Base-by-base conservation (phyloP, 108 stramenopile species). In the Aurantiochytrium sp. region DNA sequence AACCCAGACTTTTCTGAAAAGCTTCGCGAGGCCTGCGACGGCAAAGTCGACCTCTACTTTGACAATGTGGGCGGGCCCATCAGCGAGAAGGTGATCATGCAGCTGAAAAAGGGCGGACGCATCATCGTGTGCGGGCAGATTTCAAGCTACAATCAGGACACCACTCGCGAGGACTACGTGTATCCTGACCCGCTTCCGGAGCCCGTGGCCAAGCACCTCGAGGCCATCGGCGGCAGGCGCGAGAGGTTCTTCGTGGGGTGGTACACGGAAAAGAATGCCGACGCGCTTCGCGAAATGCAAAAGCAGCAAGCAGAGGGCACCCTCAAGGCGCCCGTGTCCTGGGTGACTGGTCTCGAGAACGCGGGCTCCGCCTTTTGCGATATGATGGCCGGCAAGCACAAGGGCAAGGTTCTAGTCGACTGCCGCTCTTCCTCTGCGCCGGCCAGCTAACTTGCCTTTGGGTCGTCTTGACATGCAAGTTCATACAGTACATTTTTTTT, bases 41-140 rank as follows among this genome's bases (percentile, higher is more conserved):
- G 45, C 42, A 81, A 48, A 12, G 73, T 81, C 45, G 45, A 81
- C 30, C 45, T 81, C 24, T 81, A 81, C 45, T 81, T 81, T 81
- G 73, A 81, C 73, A 81, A 81, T 48, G 73, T 81, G 6, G 73
- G 73, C 39, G 73, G 73, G 21, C 6, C n/a, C 1, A 48, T 81
- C 32, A 48, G 42, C 42, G 73, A 81, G 32, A 41, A 81, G 73
- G 73, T 81, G 73, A 81, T 81, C 45, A 48, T 48, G 73, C 73
- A 81, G 24, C 73, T 81, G 30, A 48, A 48, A 24, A 22, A 41
- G 30, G 45, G 45, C 39, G 73, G 42, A 37, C 39, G 73, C 21
- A n/a, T 81, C 27, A 48, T 81, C n/a, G 4, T 81, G 0, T 81
- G 73, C 32, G 73, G 73, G 30, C 73, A 81, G 45, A 81, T 81